Conservation (phyloP, 1,139 yeast genomes). For the Saccharomycopsis hybrid region DNA sequence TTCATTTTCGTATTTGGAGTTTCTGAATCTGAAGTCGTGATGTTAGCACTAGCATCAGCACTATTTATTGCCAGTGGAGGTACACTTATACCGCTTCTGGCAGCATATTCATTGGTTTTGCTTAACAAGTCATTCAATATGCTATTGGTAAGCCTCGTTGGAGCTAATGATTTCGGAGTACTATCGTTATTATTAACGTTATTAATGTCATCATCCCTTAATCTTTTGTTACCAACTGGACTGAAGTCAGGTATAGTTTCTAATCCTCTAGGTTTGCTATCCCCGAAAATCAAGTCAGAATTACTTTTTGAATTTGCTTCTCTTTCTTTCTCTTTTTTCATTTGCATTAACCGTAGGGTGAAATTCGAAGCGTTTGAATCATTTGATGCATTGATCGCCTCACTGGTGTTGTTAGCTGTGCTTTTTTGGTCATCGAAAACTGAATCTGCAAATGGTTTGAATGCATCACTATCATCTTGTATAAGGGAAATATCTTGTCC, state of each 20-base stretch:
- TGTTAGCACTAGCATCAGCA: neutral
- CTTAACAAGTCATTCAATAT: slow-evolving; percentile 11
- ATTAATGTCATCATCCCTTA: neutral
- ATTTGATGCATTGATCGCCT: slow-evolving; percentile 1
- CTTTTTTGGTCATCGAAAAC: slow-evolving; percentile 7
- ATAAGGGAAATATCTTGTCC: slow-evolving; percentile 6
- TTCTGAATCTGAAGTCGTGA: too few species aligned
- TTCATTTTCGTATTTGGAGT: slow-evolving; percentile 2
- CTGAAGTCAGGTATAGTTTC: neutral
- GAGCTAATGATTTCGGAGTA: slow-evolving; percentile 12
- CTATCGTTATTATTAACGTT: neutral
- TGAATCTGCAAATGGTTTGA: slow-evolving; percentile 17
- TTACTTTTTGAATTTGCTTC: neutral
- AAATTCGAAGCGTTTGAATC: slow-evolving; percentile 17
- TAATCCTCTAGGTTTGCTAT: too few species aligned
- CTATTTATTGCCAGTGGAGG: too few species aligned
- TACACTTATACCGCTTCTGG: slow-evolving; percentile 13
- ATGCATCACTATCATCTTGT: slow-evolving; percentile 11
- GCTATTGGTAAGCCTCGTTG: slow-evolving; percentile 14
- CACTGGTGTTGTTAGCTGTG: neutral
- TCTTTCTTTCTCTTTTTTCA: slow-evolving; percentile 17
- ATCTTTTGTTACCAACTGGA: neutral
- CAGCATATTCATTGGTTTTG: slow-evolving; percentile 19
- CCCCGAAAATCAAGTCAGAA: neutral
- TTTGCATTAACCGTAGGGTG: slow-evolving; percentile 18